phyloP scores from a whole-genome alignment of 2,329 filamentous ascomycete species.

The Penicillium expansum region DNA sequence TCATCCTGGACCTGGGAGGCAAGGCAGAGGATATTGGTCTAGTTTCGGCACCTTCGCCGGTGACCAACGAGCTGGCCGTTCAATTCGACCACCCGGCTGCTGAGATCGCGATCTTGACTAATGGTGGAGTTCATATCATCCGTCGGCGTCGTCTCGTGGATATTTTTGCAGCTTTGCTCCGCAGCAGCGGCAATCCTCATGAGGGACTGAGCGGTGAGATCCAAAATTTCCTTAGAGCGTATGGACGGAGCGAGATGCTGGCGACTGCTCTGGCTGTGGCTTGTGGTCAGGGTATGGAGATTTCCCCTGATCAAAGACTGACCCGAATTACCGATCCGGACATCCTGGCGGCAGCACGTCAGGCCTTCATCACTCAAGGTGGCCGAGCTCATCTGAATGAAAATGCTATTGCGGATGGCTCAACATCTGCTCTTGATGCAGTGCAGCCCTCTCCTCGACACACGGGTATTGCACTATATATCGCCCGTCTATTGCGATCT shows the following conservation, averaged over 20 bases:
- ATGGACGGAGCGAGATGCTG: slow-evolving; percentile 84
- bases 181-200: slow-evolving; percentile 64
- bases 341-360: slow-evolving; percentile 71
- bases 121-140: slow-evolving; percentile 83
- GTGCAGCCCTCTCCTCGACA: slow-evolving; percentile 87
- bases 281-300: slow-evolving; percentile 86
- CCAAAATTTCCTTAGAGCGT: slow-evolving; percentile 77
- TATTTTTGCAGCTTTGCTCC: slow-evolving; percentile 80
- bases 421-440: slow-evolving; percentile 69
- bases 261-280: slow-evolving; percentile 90
- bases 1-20: slow-evolving; percentile 73
- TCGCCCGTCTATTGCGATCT: slow-evolving; percentile 80
- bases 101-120: slow-evolving; percentile 89
- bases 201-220: slow-evolving; percentile 79
- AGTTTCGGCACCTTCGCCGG: slow-evolving; percentile 66
- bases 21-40: slow-evolving; percentile 75
- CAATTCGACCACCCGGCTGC: slow-evolving; percentile 82
- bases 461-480: slow-evolving; percentile 81
- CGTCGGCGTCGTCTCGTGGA: slow-evolving; percentile 83
- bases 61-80: slow-evolving; percentile 84
- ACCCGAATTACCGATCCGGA: slow-evolving; percentile 75
- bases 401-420: slow-evolving; percentile 61
- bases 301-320: slow-evolving; percentile 66
- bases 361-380: slow-evolving; percentile 88
- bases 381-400: slow-evolving; percentile 83